A percentile compares a stretch with the other conserved stretches of the same genome.
phyloP scores from a whole-genome alignment of 148 eudicot species.

The Pouteria glomerata region DNA sequence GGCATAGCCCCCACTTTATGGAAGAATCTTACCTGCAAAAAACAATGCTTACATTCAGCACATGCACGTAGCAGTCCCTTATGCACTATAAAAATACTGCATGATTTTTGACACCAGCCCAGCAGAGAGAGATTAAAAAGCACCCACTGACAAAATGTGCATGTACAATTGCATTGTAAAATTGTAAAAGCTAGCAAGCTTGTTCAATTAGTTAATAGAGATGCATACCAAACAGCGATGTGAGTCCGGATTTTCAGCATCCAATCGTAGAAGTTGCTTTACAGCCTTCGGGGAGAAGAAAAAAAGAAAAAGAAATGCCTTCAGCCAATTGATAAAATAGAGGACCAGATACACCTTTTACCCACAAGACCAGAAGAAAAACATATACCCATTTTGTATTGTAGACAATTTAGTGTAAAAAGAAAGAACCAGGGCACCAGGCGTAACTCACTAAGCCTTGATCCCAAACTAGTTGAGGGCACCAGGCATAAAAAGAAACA shows the following conservation, averaged over 20 bases:
- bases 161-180: neutral
- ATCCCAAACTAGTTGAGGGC: too few species aligned
- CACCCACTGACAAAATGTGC: neutral
- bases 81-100: neutral
- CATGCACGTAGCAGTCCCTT: neutral
- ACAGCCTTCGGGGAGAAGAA: slow-evolving; percentile 56
- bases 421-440: neutral
- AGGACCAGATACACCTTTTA: too few species aligned
- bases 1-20: slow-evolving; percentile 70
- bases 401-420: neutral
- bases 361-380: neutral
- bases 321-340: slow-evolving; percentile 11
- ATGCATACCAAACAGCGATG: slow-evolving; percentile 87
- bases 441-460: too few species aligned
- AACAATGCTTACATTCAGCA: slow-evolving; percentile 4
- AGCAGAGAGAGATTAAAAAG: neutral
- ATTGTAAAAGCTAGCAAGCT: neutral
- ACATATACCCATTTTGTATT: neutral
- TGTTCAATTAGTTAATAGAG: neutral
- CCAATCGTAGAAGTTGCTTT: slow-evolving; percentile 77
- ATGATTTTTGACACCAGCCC: neutral
- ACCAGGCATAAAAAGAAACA: too few species aligned
- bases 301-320: neutral
- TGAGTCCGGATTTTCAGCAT: slow-evolving; percentile 75
- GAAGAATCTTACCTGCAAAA: slow-evolving; percentile 72